Conservation (phyloP, 169 alveolate genomes). For the Amoebophrya sp. region DNA sequence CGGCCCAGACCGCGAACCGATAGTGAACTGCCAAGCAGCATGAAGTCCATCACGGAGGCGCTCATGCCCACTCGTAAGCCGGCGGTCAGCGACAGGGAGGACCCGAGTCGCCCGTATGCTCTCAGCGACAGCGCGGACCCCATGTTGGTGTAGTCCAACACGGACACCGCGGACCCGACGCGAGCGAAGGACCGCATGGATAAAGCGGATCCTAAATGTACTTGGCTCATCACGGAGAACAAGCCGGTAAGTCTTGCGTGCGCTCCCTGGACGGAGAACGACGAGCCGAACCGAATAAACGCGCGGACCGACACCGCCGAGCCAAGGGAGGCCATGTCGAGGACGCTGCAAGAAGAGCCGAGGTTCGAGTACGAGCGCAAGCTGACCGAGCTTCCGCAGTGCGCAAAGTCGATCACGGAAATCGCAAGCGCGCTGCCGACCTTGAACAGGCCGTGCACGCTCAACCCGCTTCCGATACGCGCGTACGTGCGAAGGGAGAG, state of each 20-base stretch:
- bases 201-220: neutral
- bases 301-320: neutral
- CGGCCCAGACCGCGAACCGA: neutral
- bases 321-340: slow-evolving; percentile 19
- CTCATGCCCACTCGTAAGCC: neutral
- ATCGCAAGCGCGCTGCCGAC: neutral
- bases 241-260: neutral
- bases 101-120: neutral
- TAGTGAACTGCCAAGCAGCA: neutral
- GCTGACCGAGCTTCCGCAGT: neutral
- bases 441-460: neutral
- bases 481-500: neutral
- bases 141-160: neutral
- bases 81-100: neutral
- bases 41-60: neutral
- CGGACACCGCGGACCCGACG: neutral
- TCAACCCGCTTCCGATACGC: slow-evolving; percentile 26
- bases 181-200: slow-evolving; percentile 1
- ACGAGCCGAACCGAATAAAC: neutral
- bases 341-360: neutral
- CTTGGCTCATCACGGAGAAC: neutral
- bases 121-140: slow-evolving; percentile 21
- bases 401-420: neutral
- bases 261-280: neutral
- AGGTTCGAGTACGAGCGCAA: neutral